Evolutionary conservation across 2,329 filamentous ascomycete species (phyloP).

Genomic region (Stachybotrys chlorohalonatus): DNA sequence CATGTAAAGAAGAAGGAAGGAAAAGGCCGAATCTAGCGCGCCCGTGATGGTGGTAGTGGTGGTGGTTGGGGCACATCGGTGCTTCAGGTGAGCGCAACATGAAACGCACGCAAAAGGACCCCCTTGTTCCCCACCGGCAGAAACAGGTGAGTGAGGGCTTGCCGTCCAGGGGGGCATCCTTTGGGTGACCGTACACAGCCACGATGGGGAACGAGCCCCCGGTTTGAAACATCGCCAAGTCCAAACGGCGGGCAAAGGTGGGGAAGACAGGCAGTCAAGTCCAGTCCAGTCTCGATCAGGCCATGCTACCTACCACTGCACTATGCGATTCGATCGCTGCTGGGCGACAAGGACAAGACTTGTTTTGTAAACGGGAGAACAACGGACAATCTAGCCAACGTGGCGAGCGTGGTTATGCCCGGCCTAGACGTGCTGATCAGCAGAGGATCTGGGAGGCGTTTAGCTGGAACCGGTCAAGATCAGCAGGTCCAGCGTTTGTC

Average conservation of each 20-base stretch:
- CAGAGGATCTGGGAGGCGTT: background rate
- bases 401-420: background rate
- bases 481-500: background rate
- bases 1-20: too few species aligned
- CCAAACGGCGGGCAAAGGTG: too few species aligned
- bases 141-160: background rate
- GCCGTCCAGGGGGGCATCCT: background rate
- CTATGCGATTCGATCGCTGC: background rate
- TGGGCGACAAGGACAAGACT: too few species aligned
- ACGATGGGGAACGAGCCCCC: background rate
- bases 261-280: too few species aligned
- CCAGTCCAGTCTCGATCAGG: too few species aligned
- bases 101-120: background rate
- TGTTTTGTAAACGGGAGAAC: too few species aligned
- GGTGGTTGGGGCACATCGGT: background rate
- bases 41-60: background rate
- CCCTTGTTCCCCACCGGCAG: background rate
- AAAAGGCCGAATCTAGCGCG: too few species aligned
- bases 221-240: background rate
- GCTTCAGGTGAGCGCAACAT: constrained; percentile 1
- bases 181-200: background rate
- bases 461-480: background rate
- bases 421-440: background rate
- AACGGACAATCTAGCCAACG: background rate
- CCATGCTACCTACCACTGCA: too few species aligned